Evolutionary conservation across 495 filamentous ascomycete genomes (phyloP).

Genomic region (Lentithecium fluviatile): DNA sequence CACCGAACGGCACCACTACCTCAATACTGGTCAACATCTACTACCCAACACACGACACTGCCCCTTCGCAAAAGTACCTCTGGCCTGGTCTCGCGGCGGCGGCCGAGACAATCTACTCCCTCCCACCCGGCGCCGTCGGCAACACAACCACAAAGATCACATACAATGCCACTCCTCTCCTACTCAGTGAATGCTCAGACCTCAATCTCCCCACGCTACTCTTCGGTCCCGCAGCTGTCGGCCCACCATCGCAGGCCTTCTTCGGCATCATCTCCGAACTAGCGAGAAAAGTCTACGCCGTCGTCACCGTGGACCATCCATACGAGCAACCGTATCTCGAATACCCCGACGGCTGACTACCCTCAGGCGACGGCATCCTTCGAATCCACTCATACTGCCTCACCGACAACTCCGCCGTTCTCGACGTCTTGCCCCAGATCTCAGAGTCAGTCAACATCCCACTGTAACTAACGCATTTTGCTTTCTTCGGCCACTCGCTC

Average conservation of each 20-base stretch:
- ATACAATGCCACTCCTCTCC: neutral
- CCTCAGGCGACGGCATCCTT: constrained; percentile 13
- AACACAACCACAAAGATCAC: constrained; percentile 14
- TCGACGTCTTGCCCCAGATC: constrained; percentile 12
- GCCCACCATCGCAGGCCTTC: constrained; percentile 5
- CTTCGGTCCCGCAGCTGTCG: constrained; percentile 6
- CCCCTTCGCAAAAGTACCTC: neutral
- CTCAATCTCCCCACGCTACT: constrained; percentile 10
- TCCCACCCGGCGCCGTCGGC: constrained; percentile 1
- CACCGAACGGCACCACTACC: neutral
- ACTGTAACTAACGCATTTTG: constrained; percentile 11
- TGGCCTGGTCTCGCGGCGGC: neutral
- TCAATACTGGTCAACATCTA: constrained; percentile 10
- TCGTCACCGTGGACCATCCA: constrained; percentile 52
- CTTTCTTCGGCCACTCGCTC: constrained; percentile 49
- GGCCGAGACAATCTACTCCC: neutral
- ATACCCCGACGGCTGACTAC: constrained; percentile 54
- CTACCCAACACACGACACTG: constrained; percentile 9
- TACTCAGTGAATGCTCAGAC: neutral
- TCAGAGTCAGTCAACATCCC: neutral
- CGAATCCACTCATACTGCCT: constrained; percentile 1
- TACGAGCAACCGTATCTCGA: constrained; percentile 51
- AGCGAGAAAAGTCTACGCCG: constrained; percentile 24
- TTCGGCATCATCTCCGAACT: constrained; percentile 7
- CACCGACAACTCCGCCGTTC: constrained; percentile 11